These are phyloP conservation scores for Lichtheimia ramosa DNA, from an alignment of 371 early-diverging fungal species.

Conservation along the genomic window DNA sequence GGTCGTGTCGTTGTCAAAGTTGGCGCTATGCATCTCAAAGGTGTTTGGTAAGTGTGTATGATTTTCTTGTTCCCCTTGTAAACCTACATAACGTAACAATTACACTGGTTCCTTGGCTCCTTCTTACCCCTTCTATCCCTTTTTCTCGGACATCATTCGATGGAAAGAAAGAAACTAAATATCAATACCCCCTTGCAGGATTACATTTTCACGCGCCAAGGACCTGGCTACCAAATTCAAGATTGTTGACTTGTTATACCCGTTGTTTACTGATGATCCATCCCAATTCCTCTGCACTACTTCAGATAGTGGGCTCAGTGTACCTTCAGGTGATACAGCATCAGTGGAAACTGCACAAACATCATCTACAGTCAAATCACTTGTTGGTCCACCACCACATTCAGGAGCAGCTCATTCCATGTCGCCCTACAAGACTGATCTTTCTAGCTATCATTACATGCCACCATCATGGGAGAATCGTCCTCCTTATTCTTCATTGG, in stretches of 20 bases:
- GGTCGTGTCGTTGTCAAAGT: constrained; percentile 85
- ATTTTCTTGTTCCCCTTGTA: constrained; percentile 3
- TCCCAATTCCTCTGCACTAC: constrained; percentile 24
- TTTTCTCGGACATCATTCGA: too few species aligned
- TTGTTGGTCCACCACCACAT: constrained; percentile 3
- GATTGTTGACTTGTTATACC: constrained; percentile 69
- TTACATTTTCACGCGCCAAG: constrained; percentile 71
- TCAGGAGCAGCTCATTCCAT: background rate
- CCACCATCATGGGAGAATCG: constrained; percentile 2
- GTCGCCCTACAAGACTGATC: constrained; percentile 9
- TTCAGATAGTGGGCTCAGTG: background rate
- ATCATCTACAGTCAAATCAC: constrained; percentile 7
- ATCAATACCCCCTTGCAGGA: constrained; percentile 33
- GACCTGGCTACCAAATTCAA: constrained; percentile 72
- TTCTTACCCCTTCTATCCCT: too few species aligned
- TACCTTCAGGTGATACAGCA: constrained; percentile 6
- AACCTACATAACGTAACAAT: background rate
- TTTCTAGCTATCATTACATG: constrained; percentile 4
- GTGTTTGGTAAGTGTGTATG: constrained; percentile 70
- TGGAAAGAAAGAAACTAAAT: too few species aligned
- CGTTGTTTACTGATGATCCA: constrained; percentile 76
- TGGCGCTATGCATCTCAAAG: constrained; percentile 88
- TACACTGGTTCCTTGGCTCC: background rate
- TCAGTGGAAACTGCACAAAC: constrained; percentile 12
- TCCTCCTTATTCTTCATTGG: background rate